phyloP scores from a whole-genome alignment of 2,329 filamentous ascomycete genomes.

The Alternaria triticimaculans region DNA sequence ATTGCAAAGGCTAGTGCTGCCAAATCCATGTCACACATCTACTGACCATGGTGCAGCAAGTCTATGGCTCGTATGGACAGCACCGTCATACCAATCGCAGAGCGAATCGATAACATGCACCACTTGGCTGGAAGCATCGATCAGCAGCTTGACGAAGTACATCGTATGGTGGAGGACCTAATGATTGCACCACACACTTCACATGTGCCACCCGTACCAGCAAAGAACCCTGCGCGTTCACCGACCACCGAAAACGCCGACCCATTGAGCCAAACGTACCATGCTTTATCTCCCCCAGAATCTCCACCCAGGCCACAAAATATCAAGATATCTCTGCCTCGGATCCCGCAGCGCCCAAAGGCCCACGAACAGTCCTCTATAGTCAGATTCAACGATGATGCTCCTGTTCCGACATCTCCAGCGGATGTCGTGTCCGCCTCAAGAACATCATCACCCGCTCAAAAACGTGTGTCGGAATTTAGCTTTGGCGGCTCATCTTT shows the following conservation, averaged over 20 bases:
- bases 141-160: slow-evolving; percentile 40
- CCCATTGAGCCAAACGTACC: background rate
- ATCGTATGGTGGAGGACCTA: slow-evolving; percentile 37
- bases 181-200: slow-evolving; percentile 17
- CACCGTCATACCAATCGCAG: slow-evolving; percentile 39
- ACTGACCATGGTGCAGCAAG: slow-evolving; percentile 36
- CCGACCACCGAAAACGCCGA: slow-evolving; percentile 14
- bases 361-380: slow-evolving; percentile 8
- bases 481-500: slow-evolving; percentile 72
- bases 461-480: slow-evolving; percentile 35
- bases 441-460: slow-evolving; percentile 16
- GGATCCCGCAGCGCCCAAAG: slow-evolving; percentile 6
- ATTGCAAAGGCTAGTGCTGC: slow-evolving; percentile 48
- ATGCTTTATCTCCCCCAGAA: background rate
- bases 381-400: slow-evolving; percentile 1
- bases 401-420: slow-evolving; percentile 15
- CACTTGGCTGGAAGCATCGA: slow-evolving; percentile 27
- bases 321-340: slow-evolving; percentile 6
- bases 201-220: slow-evolving; percentile 18
- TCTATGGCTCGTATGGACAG: slow-evolving; percentile 42
- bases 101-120: slow-evolving; percentile 42
- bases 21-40: background rate
- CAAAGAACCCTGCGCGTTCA: slow-evolving; percentile 25
- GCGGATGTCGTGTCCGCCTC: slow-evolving; percentile 4
- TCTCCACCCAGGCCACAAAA: slow-evolving; percentile 5